A percentile compares a stretch with the other conserved stretches of the same genome.
phyloP scores from a whole-genome alignment of 2,329 filamentous ascomycete genomes.

The Capronia americana region DNA sequence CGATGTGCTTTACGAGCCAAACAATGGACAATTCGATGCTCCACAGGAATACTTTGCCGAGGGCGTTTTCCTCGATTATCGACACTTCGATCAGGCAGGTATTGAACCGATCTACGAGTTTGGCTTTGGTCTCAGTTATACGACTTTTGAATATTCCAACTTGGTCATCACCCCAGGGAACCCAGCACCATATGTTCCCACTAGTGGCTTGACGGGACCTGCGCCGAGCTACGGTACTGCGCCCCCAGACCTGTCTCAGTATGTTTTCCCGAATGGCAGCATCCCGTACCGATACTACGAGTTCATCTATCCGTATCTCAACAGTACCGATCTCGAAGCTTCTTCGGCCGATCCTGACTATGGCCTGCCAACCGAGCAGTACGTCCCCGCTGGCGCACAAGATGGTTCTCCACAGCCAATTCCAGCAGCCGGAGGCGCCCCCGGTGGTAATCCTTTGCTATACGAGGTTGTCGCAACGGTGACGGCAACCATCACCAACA shows the following conservation, averaged over 20 bases:
- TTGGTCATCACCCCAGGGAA: conserved; percentile 55
- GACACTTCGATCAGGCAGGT: conserved; percentile 60
- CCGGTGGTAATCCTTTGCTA: conserved; percentile 65
- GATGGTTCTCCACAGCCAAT: conserved; percentile 63
- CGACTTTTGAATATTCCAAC: conserved; percentile 67
- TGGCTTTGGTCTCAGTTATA: conserved; percentile 67
- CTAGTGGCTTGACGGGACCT: conserved; percentile 58
- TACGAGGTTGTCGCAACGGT: conserved; percentile 59
- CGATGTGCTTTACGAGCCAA: conserved; percentile 63
- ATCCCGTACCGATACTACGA: conserved; percentile 52
- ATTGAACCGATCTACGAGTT: conserved; percentile 67
- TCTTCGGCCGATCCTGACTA: conserved; percentile 62
- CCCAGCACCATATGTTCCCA: conserved; percentile 59
- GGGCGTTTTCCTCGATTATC: conserved; percentile 66
- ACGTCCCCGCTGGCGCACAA: conserved; percentile 57
- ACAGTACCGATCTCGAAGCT: conserved; percentile 61
- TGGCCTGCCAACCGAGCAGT: conserved; percentile 56
- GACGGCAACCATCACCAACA: conserved; percentile 59
- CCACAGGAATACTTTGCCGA: conserved; percentile 66
- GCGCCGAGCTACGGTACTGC: conserved; percentile 61
- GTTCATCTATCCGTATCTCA: conserved; percentile 71
- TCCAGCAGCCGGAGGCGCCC: conserved; percentile 63
- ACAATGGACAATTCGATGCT: conserved; percentile 59
- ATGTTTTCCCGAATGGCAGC: conserved; percentile 62
- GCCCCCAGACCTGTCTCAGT: conserved; percentile 57